These are phyloP conservation scores for Powellomyces hirtus DNA, from an alignment of 192 early-diverging fungal genomes.

Conservation along the genomic window DNA sequence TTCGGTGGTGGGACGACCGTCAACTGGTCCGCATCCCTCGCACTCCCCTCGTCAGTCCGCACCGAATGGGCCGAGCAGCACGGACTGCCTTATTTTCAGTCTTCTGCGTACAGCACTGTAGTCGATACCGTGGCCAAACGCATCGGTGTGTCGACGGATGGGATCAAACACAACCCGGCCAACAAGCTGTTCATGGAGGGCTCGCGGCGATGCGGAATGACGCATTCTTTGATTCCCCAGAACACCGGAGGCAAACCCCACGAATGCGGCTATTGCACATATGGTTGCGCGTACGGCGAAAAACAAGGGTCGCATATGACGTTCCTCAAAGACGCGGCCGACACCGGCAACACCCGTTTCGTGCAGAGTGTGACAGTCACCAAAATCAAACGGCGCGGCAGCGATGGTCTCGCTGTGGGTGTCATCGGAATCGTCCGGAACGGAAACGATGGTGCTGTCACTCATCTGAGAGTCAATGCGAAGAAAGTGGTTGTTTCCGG, in stretches of 20 bases:
- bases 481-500: constrained; percentile 56
- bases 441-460: not conserved
- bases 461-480: constrained; percentile 46
- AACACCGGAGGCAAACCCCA: constrained; percentile 57
- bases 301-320: constrained; percentile 69
- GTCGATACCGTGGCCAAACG: constrained; percentile 58
- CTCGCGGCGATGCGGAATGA: constrained; percentile 63
- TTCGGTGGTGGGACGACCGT: constrained; percentile 77
- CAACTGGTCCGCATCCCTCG: constrained; percentile 59
- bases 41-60: constrained; percentile 61
- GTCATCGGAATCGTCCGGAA: constrained; percentile 45
- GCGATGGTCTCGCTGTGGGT: constrained; percentile 55
- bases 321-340: constrained; percentile 67
- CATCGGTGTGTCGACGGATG: constrained; percentile 51
- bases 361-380: constrained; percentile 57
- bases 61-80: constrained; percentile 68
- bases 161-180: constrained; percentile 59
- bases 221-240: constrained; percentile 58
- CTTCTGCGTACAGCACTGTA: constrained; percentile 45
- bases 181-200: constrained; percentile 69
- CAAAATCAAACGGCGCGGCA: constrained; percentile 42
- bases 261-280: constrained; percentile 61
- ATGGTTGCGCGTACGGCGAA: constrained; percentile 69
- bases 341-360: constrained; percentile 59
- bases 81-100: constrained; percentile 60